Base-by-base conservation (phyloP, 2,329 filamentous ascomycete genomes). In the Aspergillus pseudoterreus region DNA sequence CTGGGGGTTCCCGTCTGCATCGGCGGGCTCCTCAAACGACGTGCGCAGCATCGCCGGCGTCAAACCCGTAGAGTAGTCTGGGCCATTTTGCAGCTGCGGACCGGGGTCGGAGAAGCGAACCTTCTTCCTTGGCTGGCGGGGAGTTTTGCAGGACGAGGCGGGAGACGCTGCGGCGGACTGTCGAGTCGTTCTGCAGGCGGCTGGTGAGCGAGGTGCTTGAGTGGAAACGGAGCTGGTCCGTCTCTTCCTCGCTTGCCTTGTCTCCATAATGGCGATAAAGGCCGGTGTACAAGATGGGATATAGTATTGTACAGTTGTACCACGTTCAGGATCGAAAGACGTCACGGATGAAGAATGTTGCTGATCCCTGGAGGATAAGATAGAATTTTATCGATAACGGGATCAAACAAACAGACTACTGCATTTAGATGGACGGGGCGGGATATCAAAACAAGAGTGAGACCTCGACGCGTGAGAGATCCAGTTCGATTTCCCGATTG, bases 21-120 rank as follows among this genome's bases (percentile, higher is more conserved):
- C 46, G 35, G 52, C 61, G 19, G 55, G 57, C 30, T 67, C 67
- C 39, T 61, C 58, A 43, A 75, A 66, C 0, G 66, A 70, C 4
- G 72, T 70, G 19, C 73, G 73, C 21, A 63, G 57, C 52, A 78
- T 64, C 4, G 69, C 64, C 15, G 75, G 75, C 4, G 75, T 78
- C 6, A 78, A 57, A n/a, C 75, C 74, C 1, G 75, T 77, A 1
- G 71, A 70, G 21, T 50, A 49, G 33, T 50, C 33, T 5, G 50
- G 50, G 43, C 49, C 45, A 30, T 61, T 47, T 15, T 63, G 61
- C 30, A 63, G 36, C 30, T 53, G 59, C 39, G 67, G 66, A 6
- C 69, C 69, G 5, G 73, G 70, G 45, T 76, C 73, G 1, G 75
- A 77, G 57, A 77, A 76, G 22, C 75, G 73, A 33, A 75, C 71